Base-by-base conservation (phyloP, 345 rosid genomes). In the Abelmoschus esculentus region DNA sequence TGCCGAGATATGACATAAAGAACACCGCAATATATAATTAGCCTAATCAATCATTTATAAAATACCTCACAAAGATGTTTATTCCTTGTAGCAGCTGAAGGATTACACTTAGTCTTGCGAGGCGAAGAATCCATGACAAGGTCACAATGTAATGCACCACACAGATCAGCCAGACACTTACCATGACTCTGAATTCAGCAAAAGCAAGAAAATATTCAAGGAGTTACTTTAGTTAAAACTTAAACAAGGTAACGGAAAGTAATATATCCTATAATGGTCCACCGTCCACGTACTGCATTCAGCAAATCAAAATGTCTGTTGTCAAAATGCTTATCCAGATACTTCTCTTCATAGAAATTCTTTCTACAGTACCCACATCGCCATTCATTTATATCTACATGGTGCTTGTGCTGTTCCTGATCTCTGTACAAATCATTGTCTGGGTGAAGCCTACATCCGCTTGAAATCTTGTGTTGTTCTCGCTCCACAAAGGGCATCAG, bases 291-390 rank as follows among this genome's bases (percentile, higher is more conserved):
- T 87, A 95, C 98, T 72, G 79, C 77, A 75, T 91, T 90, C 66
- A 95, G 83, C 80, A 87, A 89, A 79, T 85, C 76, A 84, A 54
- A 75, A 79, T 95, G 99, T 70, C 98, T 81, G 83, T 55, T 82
- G 81, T 68, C 85, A 72, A 95, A 86, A 80, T 95, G 98, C 79
- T 87, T 84, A 78, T 95, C 99, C 44, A 95, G 83, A 83, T 76
- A 88, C 15, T 82, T 85, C 76, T 95, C 99, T 57, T 88, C 89
- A 28, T 83, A 86, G 82, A 91, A 95, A 70, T 84, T 88, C 82
- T 95, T 95, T 79, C 81, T 88, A 83, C 99, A 95, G 77, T 90
- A 95, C 72, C 90, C 96, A 77, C 99, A 95, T 46, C 68, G 82
- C 98, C 99, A 95, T 72, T 95, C 96, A 34, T 79, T 87, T n/a